phyloP scores from a whole-genome alignment of 1,139 yeast genomes.

The Hansenula lynferdii region DNA sequence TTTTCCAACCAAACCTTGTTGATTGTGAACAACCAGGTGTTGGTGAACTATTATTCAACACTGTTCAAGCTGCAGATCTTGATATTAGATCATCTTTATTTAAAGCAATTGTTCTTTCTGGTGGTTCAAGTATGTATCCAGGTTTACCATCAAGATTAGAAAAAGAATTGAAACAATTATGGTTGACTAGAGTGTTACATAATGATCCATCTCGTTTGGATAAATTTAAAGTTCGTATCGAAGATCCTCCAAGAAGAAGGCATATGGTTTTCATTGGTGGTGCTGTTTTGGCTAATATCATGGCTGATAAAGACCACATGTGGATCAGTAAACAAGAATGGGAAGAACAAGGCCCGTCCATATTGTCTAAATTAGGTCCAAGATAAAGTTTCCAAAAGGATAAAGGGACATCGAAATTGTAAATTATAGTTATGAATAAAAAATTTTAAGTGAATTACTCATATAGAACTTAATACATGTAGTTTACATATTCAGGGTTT shows the following conservation, averaged over 20 bases:
- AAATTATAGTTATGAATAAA: too few relatives aligned
- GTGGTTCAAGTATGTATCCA: conserved; percentile 99
- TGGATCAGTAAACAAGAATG: conserved; percentile 96
- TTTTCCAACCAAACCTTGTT: conserved; percentile 97
- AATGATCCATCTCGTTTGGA: conserved; percentile 85
- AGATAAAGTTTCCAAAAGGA: conserved; percentile 48
- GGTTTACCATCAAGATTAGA: conserved; percentile 99
- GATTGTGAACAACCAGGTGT: conserved; percentile 99
- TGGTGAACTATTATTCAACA: conserved; percentile 99
- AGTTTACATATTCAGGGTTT: too few relatives aligned
- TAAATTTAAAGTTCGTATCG: conserved; percentile 93
- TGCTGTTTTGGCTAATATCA: conserved; percentile 94
- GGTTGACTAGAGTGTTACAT: conserved; percentile 85
- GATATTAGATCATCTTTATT: conserved; percentile 99
- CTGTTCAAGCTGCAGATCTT: conserved; percentile 98
- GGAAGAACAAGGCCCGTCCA: conserved; percentile 93
- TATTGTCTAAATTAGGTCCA: conserved; percentile 87
- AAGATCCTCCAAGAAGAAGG: conserved; percentile 98
- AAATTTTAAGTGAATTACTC: too few relatives aligned
- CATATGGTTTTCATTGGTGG: conserved; percentile 99
- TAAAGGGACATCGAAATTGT: too few relatives aligned
- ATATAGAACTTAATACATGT: too few relatives aligned
- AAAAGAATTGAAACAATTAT: conserved; percentile 96
- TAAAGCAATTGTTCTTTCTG: conserved; percentile 99
- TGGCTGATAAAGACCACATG: conserved; percentile 98